phyloP scores from a whole-genome alignment of 257 asterid genomes.

The Leonotis leonurus region DNA sequence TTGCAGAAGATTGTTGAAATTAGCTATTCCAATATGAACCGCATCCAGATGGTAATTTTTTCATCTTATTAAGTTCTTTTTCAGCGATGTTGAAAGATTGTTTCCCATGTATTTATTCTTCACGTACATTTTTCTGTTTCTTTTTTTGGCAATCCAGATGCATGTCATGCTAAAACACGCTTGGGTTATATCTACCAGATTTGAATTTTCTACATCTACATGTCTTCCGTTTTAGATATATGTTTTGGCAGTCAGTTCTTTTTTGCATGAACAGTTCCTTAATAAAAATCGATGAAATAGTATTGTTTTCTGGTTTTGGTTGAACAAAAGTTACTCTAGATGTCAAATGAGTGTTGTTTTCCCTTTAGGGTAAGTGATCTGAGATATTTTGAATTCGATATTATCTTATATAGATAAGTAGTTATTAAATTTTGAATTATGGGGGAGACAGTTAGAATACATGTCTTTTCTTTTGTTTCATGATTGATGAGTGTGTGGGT shows the following conservation, averaged over 20 bases:
- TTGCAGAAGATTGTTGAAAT: constrained; percentile 90
- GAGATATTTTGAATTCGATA: not conserved
- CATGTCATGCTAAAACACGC: not conserved
- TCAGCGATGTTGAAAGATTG: constrained; percentile 2
- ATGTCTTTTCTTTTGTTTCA: not conserved
- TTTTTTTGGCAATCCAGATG: not conserved
- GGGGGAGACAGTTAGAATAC: not conserved
- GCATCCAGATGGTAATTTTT: constrained; percentile 84
- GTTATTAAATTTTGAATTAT: not conserved
- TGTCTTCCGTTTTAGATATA: not conserved
- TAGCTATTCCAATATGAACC: constrained; percentile 96
- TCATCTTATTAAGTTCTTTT: constrained; percentile 16
- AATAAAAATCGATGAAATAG: not conserved
- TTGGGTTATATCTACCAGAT: not conserved
- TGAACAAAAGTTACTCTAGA: not conserved
- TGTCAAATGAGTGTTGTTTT: not conserved
- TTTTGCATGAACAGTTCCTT: not conserved
- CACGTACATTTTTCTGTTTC: too few species aligned
- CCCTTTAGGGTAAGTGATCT: not conserved
- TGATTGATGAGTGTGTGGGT: not conserved
- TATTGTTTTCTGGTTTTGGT: not conserved
- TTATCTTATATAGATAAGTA: too few species aligned
- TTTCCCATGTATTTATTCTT: not conserved
- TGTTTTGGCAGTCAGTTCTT: not conserved
- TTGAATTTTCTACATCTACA: not conserved